phyloP scores from a whole-genome alignment of 2,329 filamentous ascomycete genomes.

The Paraphaeosphaeria minitans region DNA sequence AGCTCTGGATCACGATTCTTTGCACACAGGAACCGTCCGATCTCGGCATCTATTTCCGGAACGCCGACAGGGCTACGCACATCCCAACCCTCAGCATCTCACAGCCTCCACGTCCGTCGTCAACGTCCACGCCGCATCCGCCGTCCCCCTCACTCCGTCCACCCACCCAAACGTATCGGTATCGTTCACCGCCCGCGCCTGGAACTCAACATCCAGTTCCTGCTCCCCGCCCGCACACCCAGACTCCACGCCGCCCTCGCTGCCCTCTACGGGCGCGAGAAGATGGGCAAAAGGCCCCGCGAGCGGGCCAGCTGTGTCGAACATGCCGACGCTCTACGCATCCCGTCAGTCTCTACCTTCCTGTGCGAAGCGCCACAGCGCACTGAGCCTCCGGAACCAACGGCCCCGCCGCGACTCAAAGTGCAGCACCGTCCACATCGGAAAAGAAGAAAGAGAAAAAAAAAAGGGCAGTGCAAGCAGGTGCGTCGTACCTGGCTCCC shows the following conservation, averaged over 20 bases:
- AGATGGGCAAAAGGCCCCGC: slow-evolving; percentile 15
- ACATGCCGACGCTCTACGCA: slow-evolving; percentile 21
- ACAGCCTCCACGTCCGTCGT: slow-evolving; percentile 18
- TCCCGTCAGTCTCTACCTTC: neutral
- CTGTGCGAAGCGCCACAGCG: no score
- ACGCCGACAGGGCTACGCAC: no score
- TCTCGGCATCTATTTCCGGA: no score
- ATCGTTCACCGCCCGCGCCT: slow-evolving; percentile 20
- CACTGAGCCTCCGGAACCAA: no score
- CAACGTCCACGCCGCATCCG: slow-evolving; percentile 17
- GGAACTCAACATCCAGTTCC: slow-evolving; percentile 21
- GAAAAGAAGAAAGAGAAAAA: no score
- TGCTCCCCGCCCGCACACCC: slow-evolving; percentile 16
- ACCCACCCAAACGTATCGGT: neutral
- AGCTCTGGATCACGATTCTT: neutral
- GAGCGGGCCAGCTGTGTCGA: slow-evolving; percentile 18
- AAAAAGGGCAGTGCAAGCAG: neutral
- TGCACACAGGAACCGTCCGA: no score
- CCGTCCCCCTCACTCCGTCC: neutral
- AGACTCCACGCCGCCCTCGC: slow-evolving; percentile 14
- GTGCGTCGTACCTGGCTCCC: slow-evolving; percentile 16
- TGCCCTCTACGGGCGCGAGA: slow-evolving; percentile 17
- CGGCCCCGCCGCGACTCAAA: no score
- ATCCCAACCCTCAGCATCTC: slow-evolving; percentile 4
- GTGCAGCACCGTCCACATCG: no score